Evolutionary conservation across 805 yeast species (phyloP).

Genomic region (Myxozyma monticola): DNA sequence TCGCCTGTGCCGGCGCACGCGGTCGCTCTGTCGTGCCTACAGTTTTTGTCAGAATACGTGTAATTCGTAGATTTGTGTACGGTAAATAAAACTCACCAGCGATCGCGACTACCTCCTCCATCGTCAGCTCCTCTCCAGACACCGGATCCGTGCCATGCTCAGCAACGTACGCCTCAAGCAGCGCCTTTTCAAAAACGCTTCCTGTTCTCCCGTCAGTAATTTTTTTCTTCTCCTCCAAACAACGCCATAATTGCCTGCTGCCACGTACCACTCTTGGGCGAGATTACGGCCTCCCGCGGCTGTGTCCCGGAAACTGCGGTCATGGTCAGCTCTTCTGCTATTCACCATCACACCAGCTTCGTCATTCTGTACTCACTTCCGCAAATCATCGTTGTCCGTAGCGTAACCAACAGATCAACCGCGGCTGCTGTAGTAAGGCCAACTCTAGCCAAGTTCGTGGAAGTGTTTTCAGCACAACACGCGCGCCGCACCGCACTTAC

Average conservation of each 20-base stretch:
- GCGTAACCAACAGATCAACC: too few relatives aligned
- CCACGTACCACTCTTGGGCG: slow-evolving; percentile 29
- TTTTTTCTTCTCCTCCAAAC: background rate
- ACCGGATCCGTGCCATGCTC: slow-evolving; percentile 77
- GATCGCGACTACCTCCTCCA: slow-evolving; percentile 58
- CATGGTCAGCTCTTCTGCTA: background rate
- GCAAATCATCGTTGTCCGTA: slow-evolving; percentile 14
- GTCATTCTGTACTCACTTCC: background rate
- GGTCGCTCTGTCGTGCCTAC: background rate
- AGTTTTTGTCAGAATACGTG: background rate
- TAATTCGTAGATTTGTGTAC: too few relatives aligned
- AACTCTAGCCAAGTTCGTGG: too few relatives aligned
- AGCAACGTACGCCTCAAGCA: slow-evolving; percentile 61
- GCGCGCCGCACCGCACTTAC: background rate
- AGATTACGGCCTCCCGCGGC: slow-evolving; percentile 23
- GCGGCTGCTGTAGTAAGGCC: too few relatives aligned
- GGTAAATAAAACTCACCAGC: slow-evolving; percentile 24
- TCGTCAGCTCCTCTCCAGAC: slow-evolving; percentile 57
- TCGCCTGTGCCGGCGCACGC: slow-evolving; percentile 52
- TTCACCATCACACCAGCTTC: background rate
- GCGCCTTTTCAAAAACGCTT: slow-evolving; percentile 62
- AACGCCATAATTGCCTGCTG: too few relatives aligned
- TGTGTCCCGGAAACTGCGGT: slow-evolving; percentile 21
- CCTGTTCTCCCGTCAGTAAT: slow-evolving; percentile 46
- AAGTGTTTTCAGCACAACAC: too few relatives aligned